A percentile compares a stretch with the other conserved stretches of the same genome.
Evolutionary conservation across 1,284 basidiomycete species (phyloP).

Genomic region (Rhodotorula sp.): DNA sequence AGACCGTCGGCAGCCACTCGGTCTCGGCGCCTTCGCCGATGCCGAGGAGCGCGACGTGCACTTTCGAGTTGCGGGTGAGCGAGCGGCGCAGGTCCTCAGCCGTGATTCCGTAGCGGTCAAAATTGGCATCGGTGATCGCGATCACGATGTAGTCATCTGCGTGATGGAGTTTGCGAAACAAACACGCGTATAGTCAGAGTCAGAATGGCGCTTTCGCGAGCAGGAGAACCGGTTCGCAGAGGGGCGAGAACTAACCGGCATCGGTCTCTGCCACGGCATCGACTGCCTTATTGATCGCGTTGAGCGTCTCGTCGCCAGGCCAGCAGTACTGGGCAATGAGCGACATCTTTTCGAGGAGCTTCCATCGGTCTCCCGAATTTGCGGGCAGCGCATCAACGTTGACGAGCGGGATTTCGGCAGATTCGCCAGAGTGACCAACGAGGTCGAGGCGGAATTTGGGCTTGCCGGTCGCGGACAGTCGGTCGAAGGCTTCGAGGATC

Average conservation of each 20-base stretch:
- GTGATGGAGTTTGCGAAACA: too few relatives aligned
- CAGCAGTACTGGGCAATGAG: constrained; percentile 35
- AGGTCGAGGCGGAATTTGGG: constrained; percentile 48
- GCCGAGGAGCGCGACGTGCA: constrained; percentile 29
- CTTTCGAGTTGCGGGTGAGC: constrained; percentile 30
- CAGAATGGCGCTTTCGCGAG: too few relatives aligned
- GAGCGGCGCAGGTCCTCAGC: constrained; percentile 22
- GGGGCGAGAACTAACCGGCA: neutral
- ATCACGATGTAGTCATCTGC: constrained; percentile 50
- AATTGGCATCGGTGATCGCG: constrained; percentile 50
- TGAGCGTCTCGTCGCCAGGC: constrained; percentile 43
- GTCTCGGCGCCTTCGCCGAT: constrained; percentile 41
- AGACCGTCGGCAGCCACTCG: constrained; percentile 33
- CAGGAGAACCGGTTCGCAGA: neutral
- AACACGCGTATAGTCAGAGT: neutral
- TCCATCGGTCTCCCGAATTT: constrained; percentile 28
- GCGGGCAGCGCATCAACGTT: constrained; percentile 10
- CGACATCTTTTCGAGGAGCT: constrained; percentile 32
- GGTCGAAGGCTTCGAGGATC: constrained; percentile 48
- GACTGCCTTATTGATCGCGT: constrained; percentile 32
- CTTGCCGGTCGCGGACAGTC: constrained; percentile 21
- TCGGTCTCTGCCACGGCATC: constrained; percentile 21
- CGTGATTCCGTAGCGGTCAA: constrained; percentile 49
- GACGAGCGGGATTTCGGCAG: constrained; percentile 46
- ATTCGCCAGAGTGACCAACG: constrained; percentile 49